Evolutionary conservation across 441 rosid genomes (phyloP).

Genomic region (Capsella rubella): DNA sequence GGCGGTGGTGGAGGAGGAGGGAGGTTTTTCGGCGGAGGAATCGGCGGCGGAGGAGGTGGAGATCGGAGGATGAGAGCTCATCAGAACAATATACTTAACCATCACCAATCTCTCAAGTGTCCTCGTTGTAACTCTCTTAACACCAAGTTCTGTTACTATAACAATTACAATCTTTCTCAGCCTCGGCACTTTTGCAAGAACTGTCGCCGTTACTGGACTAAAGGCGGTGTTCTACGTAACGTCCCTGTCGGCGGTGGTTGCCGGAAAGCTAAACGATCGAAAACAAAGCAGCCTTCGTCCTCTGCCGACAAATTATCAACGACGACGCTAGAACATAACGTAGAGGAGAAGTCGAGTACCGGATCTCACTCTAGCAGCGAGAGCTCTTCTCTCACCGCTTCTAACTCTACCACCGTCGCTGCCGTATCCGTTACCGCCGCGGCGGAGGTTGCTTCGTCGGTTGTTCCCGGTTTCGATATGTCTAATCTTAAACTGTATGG

Average conservation of each 20-base stretch:
- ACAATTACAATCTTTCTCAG: slow-evolving; percentile 93
- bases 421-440: slow-evolving; percentile 28
- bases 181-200: slow-evolving; percentile 93
- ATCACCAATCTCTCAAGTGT: slow-evolving; percentile 80
- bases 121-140: slow-evolving; percentile 88
- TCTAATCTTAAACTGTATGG: slow-evolving; percentile 47
- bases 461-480: slow-evolving; percentile 42
- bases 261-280: slow-evolving; percentile 62
- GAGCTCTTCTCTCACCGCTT: slow-evolving; percentile 82
- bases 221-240: slow-evolving; percentile 93
- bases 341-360: slow-evolving; percentile 45
- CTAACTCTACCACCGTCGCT: slow-evolving; percentile 47
- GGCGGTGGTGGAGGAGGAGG: slow-evolving; percentile 35
- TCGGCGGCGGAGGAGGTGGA: slow-evolving; percentile 50
- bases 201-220: slow-evolving; percentile 97
- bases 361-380: slow-evolving; percentile 61
- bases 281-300: slow-evolving; percentile 49
- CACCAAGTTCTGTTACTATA: slow-evolving; percentile 94
- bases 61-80: slow-evolving; percentile 76
- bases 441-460: slow-evolving; percentile 55
- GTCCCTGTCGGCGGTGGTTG: slow-evolving; percentile 77
- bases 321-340: slow-evolving; percentile 22
- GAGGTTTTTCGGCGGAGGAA: slow-evolving; percentile 35
- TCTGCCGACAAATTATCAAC: slow-evolving; percentile 20
- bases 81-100: slow-evolving; percentile 51